These are phyloP conservation scores for Fusarium udum DNA, from an alignment of 2,329 filamentous ascomycete genomes.

Conservation along the genomic window DNA sequence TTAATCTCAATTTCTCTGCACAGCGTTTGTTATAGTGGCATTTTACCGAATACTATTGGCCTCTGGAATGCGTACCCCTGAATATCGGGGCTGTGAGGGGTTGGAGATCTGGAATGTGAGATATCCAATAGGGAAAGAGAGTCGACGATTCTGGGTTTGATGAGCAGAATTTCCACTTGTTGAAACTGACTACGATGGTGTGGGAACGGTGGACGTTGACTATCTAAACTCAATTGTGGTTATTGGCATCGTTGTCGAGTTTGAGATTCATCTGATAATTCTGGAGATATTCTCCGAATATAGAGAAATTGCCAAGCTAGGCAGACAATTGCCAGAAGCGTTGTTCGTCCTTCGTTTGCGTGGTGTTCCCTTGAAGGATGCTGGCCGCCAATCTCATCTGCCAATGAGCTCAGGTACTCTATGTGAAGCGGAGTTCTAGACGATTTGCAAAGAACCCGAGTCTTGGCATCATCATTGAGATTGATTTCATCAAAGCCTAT, in stretches of 20 bases:
- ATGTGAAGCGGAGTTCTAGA: background rate
- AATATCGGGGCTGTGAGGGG: conserved; percentile 32
- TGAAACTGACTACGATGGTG: conserved; percentile 1
- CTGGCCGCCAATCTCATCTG: background rate
- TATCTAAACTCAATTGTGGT: conserved; percentile 18
- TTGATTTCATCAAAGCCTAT: conserved; percentile 1
- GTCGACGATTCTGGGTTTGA: background rate
- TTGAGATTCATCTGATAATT: conserved; percentile 1
- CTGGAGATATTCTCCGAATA: background rate
- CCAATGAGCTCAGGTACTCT: background rate
- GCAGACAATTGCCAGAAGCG: background rate
- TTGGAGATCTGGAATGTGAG: conserved; percentile 25
- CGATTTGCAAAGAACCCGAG: conserved; percentile 12
- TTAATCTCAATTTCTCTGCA: conserved; percentile 17
- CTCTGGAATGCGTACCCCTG: conserved; percentile 22
- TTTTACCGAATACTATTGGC: conserved; percentile 12
- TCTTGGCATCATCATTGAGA: conserved; percentile 28
- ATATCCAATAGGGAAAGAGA: conserved; percentile 21
- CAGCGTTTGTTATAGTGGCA: background rate
- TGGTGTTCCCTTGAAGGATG: background rate
- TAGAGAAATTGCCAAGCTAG: background rate
- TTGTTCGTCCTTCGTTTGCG: background rate
- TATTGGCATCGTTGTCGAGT: conserved; percentile 6
- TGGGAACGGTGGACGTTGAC: background rate
- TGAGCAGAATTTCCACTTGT: background rate